These are phyloP conservation scores for Theileria orientalis DNA, from an alignment of 169 alveolate genomes.

Conservation along the genomic window DNA sequence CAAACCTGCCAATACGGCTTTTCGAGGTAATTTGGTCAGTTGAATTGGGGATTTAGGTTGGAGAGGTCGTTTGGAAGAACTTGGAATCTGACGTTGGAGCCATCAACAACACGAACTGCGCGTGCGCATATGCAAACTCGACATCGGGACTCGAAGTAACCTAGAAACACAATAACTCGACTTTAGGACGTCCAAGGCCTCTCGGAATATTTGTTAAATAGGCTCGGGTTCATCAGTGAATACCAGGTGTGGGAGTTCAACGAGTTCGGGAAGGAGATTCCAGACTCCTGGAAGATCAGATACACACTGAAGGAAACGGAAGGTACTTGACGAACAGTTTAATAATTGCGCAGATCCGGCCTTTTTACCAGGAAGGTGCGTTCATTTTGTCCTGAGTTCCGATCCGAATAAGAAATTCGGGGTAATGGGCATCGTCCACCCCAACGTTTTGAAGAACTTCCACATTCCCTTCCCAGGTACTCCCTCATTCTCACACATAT, in stretches of 20 bases:
- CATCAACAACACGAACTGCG: conserved; percentile 39
- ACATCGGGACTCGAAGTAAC: conserved; percentile 78
- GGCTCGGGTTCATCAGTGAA: conserved; percentile 72
- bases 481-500: not conserved
- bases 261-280: conserved; percentile 68
- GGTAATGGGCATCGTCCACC: conserved; percentile 92
- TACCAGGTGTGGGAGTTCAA: conserved; percentile 69
- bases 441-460: conserved; percentile 88
- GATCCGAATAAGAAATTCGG: conserved; percentile 75
- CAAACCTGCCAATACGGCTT: conserved; percentile 88
- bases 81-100: conserved; percentile 51
- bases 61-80: conserved; percentile 50
- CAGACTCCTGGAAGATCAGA: conserved; percentile 49
- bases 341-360: conserved; percentile 45
- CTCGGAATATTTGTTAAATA: conserved; percentile 81
- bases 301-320: conserved; percentile 58
- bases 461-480: conserved; percentile 84
- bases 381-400: conserved; percentile 30
- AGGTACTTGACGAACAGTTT: conserved; percentile 28
- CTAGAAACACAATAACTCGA: not conserved
- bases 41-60: conserved; percentile 14
- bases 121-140: conserved; percentile 64
- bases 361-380: conserved; percentile 84
- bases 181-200: conserved; percentile 82
- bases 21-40: conserved; percentile 80